Conservation (phyloP, 257 asterid species). For the Oldenlandia corymbosa region DNA sequence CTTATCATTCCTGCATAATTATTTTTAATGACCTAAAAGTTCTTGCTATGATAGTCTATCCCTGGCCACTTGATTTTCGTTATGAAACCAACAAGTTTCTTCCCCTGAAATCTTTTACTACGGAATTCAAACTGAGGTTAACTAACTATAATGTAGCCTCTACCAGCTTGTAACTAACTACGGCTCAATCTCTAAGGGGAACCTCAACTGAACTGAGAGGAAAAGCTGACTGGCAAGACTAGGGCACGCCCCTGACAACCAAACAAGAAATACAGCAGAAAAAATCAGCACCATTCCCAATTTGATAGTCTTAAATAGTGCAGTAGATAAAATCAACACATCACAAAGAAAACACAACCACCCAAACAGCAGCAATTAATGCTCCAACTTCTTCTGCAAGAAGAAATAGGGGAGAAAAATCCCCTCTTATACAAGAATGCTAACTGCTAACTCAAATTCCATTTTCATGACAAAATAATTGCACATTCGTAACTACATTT, state of each 20-base stretch:
- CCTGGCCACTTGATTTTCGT: not conserved
- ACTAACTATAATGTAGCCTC: not conserved
- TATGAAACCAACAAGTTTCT: not conserved
- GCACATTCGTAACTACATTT: too few species aligned
- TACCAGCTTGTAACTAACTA: not conserved
- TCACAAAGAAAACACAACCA: not conserved
- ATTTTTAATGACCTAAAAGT: not conserved
- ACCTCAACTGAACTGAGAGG: not conserved
- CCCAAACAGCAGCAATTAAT: not conserved
- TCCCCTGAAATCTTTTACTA: not conserved
- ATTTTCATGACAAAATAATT: not conserved
- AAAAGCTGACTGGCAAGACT: too few species aligned
- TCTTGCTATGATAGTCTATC: not conserved
- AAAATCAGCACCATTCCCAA: not conserved
- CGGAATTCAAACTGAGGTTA: not conserved
- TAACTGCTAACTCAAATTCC: not conserved
- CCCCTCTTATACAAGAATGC: too few species aligned
- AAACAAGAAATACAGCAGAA: not conserved
- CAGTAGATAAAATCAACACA: not conserved
- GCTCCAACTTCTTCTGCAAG: not conserved
- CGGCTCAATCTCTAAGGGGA: not conserved
- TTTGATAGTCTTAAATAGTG: not conserved
- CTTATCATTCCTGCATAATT: not conserved
- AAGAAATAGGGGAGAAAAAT: not conserved
- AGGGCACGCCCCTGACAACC: too few species aligned